Evolutionary conservation across 1,139 yeast species (phyloP).

Genomic region (Magnusiomyces sp.): DNA sequence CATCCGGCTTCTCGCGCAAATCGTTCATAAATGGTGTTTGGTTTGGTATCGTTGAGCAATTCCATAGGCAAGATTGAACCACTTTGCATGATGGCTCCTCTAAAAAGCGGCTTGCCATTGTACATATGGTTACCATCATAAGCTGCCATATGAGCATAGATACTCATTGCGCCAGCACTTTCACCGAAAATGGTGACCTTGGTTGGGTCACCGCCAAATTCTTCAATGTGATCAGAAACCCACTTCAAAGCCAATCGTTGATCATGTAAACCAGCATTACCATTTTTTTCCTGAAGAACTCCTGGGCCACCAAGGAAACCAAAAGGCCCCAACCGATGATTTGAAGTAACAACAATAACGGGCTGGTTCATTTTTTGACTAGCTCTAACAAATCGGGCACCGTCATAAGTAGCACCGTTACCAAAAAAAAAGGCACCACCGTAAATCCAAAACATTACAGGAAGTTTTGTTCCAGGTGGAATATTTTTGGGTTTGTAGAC

Average conservation of each 20-base stretch:
- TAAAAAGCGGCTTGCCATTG: constrained; percentile 17
- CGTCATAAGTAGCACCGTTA: constrained; percentile 13
- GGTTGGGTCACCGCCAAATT: constrained; percentile 31
- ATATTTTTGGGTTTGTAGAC: constrained; percentile 18
- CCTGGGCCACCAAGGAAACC: constrained; percentile 26
- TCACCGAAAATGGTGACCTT: constrained; percentile 30
- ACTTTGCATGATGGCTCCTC: constrained; percentile 26
- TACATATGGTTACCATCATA: constrained; percentile 16
- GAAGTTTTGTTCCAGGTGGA: constrained; percentile 18
- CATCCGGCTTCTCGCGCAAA: constrained; percentile 17
- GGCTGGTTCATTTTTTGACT: constrained; percentile 20
- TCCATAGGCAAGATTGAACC: constrained; percentile 18
- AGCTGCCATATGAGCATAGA: constrained; percentile 21
- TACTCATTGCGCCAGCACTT: constrained; percentile 30
- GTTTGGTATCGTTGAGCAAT: constrained; percentile 7
- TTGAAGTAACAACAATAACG: constrained; percentile 20
- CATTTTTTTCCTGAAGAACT: constrained; percentile 9
- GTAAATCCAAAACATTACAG: constrained; percentile 33
- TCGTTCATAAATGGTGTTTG: constrained; percentile 16
- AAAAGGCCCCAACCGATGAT: constrained; percentile 27
- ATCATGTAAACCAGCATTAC: constrained; percentile 28
- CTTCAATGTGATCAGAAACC: constrained; percentile 26
- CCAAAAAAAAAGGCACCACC: constrained; percentile 32
- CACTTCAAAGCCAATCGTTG: constrained; percentile 29
- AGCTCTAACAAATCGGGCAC: constrained; percentile 16